These are phyloP conservation scores for Termitomyces sp. DNA, from an alignment of 768 basidiomycete genomes.

Conservation along the genomic window DNA sequence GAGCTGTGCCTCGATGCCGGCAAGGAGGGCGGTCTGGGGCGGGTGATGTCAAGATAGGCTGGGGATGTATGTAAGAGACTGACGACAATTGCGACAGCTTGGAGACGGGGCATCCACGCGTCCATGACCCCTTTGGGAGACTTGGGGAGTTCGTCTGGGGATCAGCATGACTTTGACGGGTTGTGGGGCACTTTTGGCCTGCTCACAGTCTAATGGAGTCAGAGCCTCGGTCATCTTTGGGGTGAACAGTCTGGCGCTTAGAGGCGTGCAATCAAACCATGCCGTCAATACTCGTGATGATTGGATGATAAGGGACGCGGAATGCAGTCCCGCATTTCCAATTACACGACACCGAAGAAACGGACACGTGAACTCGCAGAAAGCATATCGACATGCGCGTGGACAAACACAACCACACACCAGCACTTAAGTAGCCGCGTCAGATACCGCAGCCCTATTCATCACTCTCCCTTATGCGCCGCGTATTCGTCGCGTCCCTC, in stretches of 20 bases:
- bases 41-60: background rate
- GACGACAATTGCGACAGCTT: constrained; percentile 17
- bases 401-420: constrained; percentile 17
- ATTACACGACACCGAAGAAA: no score
- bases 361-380: no score
- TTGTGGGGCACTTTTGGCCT: background rate
- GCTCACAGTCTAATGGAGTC: constrained; percentile 10
- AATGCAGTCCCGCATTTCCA: no score
- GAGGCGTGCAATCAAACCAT: no score
- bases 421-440: constrained; percentile 10
- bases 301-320: no score
- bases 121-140: constrained; percentile 10
- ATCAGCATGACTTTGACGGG: background rate
- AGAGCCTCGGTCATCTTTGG: constrained; percentile 1
- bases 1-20: constrained; percentile 16
- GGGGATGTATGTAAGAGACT: background rate
- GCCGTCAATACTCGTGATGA: no score
- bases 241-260: no score
- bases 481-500: constrained; percentile 59
- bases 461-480: constrained; percentile 47
- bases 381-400: no score
- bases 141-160: constrained; percentile 14
- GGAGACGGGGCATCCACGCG: constrained; percentile 17
- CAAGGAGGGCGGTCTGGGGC: constrained; percentile 15
- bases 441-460: no score